These are phyloP conservation scores for Cardamine occulta DNA, from an alignment of 345 rosid species.

Conservation along the genomic window DNA sequence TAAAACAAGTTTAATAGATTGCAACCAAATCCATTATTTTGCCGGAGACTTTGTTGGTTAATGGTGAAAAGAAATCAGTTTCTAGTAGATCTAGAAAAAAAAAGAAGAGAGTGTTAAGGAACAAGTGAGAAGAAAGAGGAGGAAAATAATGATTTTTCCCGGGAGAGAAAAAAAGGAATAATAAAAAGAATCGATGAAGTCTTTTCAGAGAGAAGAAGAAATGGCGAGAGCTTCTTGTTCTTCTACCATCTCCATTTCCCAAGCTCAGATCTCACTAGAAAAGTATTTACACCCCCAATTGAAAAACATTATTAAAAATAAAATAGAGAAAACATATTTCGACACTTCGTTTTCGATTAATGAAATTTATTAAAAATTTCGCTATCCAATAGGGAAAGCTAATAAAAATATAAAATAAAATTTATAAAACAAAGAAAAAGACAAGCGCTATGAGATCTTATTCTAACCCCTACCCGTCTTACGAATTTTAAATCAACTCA, in stretches of 20 bases:
- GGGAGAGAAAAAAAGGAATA: conserved; percentile 21
- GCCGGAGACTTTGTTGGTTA: conserved; percentile 26
- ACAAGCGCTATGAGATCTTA: conserved; percentile 43
- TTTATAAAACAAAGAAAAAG: conserved; percentile 23
- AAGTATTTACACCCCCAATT: conserved; percentile 33
- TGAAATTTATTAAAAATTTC: conserved; percentile 48
- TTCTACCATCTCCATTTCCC: conserved; percentile 54
- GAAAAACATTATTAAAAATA: background rate
- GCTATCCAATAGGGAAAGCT: conserved; percentile 50
- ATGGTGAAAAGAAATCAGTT: conserved; percentile 9
- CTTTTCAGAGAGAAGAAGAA: conserved; percentile 44
- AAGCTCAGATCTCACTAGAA: conserved; percentile 48
- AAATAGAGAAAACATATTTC: conserved; percentile 24
- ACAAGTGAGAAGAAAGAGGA: conserved; percentile 31
- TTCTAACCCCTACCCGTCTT: conserved; percentile 40
- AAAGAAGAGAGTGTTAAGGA: conserved; percentile 15
- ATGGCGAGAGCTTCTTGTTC: conserved; percentile 46
- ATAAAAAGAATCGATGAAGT: conserved; percentile 22
- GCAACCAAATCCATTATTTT: background rate
- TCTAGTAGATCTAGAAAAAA: conserved; percentile 50
- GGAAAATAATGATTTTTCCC: conserved; percentile 10
- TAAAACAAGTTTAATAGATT: conserved; percentile 20
- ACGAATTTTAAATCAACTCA: conserved; percentile 14
- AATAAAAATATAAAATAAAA: background rate
- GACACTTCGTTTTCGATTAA: conserved; percentile 22